These are phyloP conservation scores for Stachybotrys elegans DNA, from an alignment of 2,329 filamentous ascomycete species.

Conservation along the genomic window DNA sequence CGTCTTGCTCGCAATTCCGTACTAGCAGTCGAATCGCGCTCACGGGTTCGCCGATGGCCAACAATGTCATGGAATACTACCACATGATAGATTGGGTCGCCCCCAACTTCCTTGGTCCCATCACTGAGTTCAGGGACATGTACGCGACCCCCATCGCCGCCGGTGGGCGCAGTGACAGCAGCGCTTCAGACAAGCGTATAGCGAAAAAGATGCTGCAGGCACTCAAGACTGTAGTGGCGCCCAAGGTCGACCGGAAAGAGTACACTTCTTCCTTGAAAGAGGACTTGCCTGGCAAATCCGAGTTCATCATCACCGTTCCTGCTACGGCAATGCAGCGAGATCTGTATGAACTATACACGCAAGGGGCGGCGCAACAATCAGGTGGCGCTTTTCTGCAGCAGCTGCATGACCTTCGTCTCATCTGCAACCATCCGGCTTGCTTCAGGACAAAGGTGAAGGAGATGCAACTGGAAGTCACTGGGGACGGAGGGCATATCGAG, in stretches of 20 bases:
- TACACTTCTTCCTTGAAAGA: conserved; percentile 58
- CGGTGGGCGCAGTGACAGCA: conserved; percentile 66
- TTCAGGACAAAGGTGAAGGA: conserved; percentile 31
- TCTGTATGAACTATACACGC: conserved; percentile 52
- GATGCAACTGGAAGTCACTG: conserved; percentile 3
- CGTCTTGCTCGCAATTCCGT: conserved; percentile 52
- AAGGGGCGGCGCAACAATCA: conserved; percentile 3
- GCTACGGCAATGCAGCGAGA: conserved; percentile 60
- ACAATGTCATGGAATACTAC: conserved; percentile 79
- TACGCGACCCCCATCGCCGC: conserved; percentile 69
- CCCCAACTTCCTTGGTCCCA: conserved; percentile 67
- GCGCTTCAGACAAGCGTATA: conserved; percentile 44
- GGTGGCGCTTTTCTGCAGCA: conserved; percentile 27
- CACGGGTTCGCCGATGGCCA: conserved; percentile 81
- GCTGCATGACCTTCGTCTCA: conserved; percentile 35
- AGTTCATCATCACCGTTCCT: conserved; percentile 74
- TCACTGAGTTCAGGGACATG: conserved; percentile 61
- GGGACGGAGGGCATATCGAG: no score
- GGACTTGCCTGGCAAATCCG: conserved; percentile 68
- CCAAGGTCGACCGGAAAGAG: conserved; percentile 74
- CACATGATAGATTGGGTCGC: conserved; percentile 86
- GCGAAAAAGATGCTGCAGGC: conserved; percentile 64
- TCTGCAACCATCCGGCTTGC: conserved; percentile 49
- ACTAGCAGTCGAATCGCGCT: conserved; percentile 73
- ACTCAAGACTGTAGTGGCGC: conserved; percentile 65